Conservation (phyloP, 2,329 filamentous ascomycete genomes). For the Curvularia sp. region DNA sequence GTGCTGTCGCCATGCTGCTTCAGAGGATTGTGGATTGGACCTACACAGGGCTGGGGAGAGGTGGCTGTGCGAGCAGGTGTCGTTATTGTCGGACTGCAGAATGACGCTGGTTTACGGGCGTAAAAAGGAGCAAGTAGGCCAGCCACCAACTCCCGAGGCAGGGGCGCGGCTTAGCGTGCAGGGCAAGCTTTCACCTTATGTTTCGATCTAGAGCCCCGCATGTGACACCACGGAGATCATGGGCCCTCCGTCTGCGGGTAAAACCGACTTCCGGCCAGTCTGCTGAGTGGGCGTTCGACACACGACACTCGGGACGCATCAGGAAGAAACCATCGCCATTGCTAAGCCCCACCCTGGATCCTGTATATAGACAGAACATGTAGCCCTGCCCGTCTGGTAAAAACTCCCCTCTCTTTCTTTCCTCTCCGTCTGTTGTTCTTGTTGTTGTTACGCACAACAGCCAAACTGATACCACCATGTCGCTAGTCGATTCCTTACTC, state of each 20-base stretch:
- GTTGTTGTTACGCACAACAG: constrained; percentile 4
- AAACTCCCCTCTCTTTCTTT: constrained; percentile 4
- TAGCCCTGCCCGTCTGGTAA: constrained; percentile 13
- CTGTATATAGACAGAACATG: constrained; percentile 15
- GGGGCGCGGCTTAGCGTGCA: constrained; percentile 11
- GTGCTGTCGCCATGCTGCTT: constrained; percentile 35
- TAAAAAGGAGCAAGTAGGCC: constrained; percentile 15
- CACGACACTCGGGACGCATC: constrained; percentile 15
- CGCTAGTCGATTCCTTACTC: constrained; percentile 26
- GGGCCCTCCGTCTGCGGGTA: constrained; percentile 10
- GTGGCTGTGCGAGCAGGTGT: constrained; percentile 30
- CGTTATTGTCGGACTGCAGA: constrained; percentile 15
- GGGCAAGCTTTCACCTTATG: constrained; percentile 7
- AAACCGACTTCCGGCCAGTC: constrained; percentile 13
- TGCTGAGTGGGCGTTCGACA: constrained; percentile 3
- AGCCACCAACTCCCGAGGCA: constrained; percentile 2
- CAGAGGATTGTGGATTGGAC: constrained; percentile 34
- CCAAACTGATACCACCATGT: constrained; percentile 25
- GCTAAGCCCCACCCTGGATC: constrained; percentile 4
- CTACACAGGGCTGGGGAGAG: constrained; percentile 32
- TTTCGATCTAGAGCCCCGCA: constrained; percentile 21
- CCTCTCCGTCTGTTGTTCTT: neutral
- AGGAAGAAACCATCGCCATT: constrained; percentile 9
- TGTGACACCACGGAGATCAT: constrained; percentile 17
- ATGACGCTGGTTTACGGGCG: constrained; percentile 17